These are phyloP conservation scores for Cercospora nicotianae DNA, from an alignment of 2,329 filamentous ascomycete species.

Conservation along the genomic window DNA sequence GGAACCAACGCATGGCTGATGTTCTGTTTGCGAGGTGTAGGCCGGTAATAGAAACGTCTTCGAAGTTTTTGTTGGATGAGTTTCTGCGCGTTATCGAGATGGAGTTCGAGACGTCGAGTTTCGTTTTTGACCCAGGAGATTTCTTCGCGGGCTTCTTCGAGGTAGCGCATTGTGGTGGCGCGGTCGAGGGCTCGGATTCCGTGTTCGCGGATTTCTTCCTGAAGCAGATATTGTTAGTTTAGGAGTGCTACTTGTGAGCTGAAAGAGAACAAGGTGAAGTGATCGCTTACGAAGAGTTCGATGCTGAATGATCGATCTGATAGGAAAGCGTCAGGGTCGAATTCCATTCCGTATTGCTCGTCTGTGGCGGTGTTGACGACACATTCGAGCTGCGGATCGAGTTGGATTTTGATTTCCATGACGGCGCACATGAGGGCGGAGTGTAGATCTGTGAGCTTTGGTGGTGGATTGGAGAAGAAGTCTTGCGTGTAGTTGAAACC, in stretches of 20 bases:
- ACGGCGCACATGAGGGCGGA: constrained; percentile 9
- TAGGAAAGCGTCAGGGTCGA: constrained; percentile 19
- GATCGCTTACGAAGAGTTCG: constrained; percentile 1
- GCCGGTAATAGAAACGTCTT: constrained; percentile 16
- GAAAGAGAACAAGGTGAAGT: too few relatives aligned
- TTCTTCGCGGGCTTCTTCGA: constrained; percentile 19
- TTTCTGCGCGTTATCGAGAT: constrained; percentile 18
- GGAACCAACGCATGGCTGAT: neutral
- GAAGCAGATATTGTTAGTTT: neutral
- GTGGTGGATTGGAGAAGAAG: constrained; percentile 19
- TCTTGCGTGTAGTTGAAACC: constrained; percentile 13
- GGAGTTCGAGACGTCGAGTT: constrained; percentile 18
- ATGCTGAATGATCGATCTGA: constrained; percentile 12
- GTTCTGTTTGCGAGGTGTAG: constrained; percentile 10
- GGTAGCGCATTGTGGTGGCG: neutral
- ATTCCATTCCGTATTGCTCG: constrained; percentile 10
- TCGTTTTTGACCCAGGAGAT: constrained; percentile 23
- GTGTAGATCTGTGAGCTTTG: constrained; percentile 15
- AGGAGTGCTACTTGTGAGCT: neutral
- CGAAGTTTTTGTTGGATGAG: constrained; percentile 10
- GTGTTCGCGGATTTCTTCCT: constrained; percentile 5
- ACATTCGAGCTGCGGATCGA: constrained; percentile 23
- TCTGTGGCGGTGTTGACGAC: constrained; percentile 9
- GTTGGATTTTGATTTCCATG: constrained; percentile 13
- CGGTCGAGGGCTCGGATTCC: constrained; percentile 5